Base-by-base conservation (phyloP, 2,329 filamentous ascomycete species). In the Aspergillus sergii region DNA sequence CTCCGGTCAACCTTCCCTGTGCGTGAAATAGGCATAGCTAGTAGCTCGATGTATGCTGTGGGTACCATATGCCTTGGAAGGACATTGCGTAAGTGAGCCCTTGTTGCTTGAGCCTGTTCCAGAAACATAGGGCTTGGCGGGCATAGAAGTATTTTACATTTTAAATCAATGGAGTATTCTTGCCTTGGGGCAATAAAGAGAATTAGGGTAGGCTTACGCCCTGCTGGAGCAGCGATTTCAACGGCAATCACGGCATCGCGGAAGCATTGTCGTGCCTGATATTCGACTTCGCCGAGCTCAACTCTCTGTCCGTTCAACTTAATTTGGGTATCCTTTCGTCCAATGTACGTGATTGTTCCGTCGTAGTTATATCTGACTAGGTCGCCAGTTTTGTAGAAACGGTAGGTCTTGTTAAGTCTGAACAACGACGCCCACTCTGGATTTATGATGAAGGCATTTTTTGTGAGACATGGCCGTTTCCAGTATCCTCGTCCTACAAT, bases 271-370 rank as follows among this genome's bases (percentile, higher is more conserved):
- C 41, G 32, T 19, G 67, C 48, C 16, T 78, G 79, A 66, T 72
- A 72, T 69, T 76, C 82, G 60, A 79, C 80, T 69, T 79, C 81
- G 39, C 74, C 80, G 54, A 86, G 79, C 75, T 87, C 89, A 50
- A 88, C 83, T 55, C 87, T 79, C 66, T 84, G 87, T 26, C 89
- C 89, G 6, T 80, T 79, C 19, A 89, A 73, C 74, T 90, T 90
- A 60, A 88, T 83, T 71, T 87, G 87, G 30, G 82, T 82, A 65
- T 89, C 88, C 66, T 85, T 86, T 19, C 58, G 50, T 6, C 21
- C 48, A 1, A 71, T 41, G 59, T 66, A 73, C 1, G 57, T 21
- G 5, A 68, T 61, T 6, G 64, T 60, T 1, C 69, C 71, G 54
- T 72, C 59, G 7, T 62, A 46, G 32, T 69, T 65, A 14, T 71